Conservation (phyloP, 2,329 filamentous ascomycete genomes). For the Trematosphaeria pertusa region DNA sequence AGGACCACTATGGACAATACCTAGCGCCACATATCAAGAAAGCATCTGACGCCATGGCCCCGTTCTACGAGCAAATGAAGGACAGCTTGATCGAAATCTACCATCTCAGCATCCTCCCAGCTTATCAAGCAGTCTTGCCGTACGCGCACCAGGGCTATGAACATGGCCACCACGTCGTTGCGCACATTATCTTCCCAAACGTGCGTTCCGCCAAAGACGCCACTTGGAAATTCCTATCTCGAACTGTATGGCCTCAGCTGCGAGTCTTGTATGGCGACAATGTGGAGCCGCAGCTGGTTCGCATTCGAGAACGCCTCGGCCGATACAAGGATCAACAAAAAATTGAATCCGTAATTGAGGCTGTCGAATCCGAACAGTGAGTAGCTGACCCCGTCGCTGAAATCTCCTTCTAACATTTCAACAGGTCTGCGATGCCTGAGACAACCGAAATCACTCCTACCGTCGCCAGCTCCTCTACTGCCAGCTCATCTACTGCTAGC, state of each 20-base stretch:
- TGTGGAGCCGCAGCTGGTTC: constrained; percentile 91
- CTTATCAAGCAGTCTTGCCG: constrained; percentile 76
- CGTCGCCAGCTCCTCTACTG: constrained; percentile 29
- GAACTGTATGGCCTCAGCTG: constrained; percentile 80
- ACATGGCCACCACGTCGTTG: constrained; percentile 69
- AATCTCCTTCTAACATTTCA: constrained; percentile 14
- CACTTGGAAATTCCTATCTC: constrained; percentile 73
- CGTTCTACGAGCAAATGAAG: constrained; percentile 74
- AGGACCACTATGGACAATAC: constrained; percentile 71
- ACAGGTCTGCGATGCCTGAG: constrained; percentile 21
- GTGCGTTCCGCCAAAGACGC: constrained; percentile 74
- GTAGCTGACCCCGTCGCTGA: constrained; percentile 4
- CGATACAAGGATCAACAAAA: constrained; percentile 72
- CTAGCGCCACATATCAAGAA: constrained; percentile 77
- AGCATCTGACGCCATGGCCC: constrained; percentile 63
- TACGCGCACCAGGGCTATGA: constrained; percentile 74
- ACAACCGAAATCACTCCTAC: constrained; percentile 27
- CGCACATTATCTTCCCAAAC: constrained; percentile 75
- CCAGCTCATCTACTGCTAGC: constrained; percentile 27
- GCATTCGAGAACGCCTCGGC: constrained; percentile 88
- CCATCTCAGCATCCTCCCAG: constrained; percentile 74
- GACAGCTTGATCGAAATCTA: constrained; percentile 72
- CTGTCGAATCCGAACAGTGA: constrained; percentile 53
- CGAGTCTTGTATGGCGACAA: constrained; percentile 85
- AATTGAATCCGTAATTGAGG: constrained; percentile 64